A percentile compares a stretch with the other conserved stretches of the same genome.
Evolutionary conservation across 1,139 yeast species (phyloP).

Genomic region (Magnusiomyces suaveolens): DNA sequence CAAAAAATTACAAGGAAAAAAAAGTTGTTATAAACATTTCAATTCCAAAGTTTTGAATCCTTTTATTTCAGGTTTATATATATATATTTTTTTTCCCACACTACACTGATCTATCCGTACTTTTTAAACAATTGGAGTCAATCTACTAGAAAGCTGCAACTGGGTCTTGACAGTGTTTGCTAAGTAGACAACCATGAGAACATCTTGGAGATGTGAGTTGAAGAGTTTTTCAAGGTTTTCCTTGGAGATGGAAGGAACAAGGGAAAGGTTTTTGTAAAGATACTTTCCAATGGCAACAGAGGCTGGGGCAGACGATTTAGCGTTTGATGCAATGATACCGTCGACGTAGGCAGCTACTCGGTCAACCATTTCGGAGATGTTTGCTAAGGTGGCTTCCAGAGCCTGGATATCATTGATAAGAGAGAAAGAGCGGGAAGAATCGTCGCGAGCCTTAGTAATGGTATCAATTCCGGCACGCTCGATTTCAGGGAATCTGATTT

Average conservation of each 20-base stretch:
- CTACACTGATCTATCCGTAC: too few species aligned
- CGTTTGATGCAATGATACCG: slow-evolving; percentile 38
- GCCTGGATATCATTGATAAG: slow-evolving; percentile 38
- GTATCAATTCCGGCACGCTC: slow-evolving; percentile 39
- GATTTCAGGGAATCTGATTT: slow-evolving; percentile 48
- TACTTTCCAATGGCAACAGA: slow-evolving; percentile 56
- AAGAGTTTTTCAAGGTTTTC: slow-evolving; percentile 53
- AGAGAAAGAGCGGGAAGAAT: slow-evolving; percentile 31
- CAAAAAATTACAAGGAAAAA: too few species aligned
- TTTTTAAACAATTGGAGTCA: slow-evolving; percentile 43
- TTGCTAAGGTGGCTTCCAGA: slow-evolving; percentile 47
- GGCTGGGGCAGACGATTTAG: slow-evolving; percentile 33
- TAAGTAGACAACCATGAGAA: slow-evolving; percentile 72
- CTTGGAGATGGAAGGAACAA: slow-evolving; percentile 53
- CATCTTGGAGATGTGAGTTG: slow-evolving; percentile 70
- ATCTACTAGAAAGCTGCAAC: slow-evolving; percentile 66
- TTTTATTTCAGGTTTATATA: too few species aligned
- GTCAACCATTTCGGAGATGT: slow-evolving; percentile 52
- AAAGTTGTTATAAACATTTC: too few species aligned
- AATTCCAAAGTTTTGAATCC: too few species aligned
- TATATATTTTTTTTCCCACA: too few species aligned
- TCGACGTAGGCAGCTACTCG: slow-evolving; percentile 42
- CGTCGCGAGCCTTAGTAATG: slow-evolving; percentile 31
- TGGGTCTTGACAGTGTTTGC: slow-evolving; percentile 82
- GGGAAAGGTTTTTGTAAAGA: slow-evolving; percentile 53